Conservation (phyloP, 1,284 basidiomycete genomes). For the Trametes sp. region DNA sequence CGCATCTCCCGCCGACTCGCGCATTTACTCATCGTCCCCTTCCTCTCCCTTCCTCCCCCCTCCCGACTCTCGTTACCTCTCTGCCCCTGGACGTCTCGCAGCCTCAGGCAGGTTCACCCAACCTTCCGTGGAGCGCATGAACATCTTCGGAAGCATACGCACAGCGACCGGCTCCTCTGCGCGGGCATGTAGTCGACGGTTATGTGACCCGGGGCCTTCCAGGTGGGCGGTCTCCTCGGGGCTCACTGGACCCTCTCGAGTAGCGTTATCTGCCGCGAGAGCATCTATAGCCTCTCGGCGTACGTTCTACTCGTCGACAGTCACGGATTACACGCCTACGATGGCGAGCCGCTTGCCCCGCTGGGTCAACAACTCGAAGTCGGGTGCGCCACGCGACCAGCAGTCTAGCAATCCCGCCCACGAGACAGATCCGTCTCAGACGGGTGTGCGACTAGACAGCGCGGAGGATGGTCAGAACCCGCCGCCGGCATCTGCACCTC, state of each 20-base stretch:
- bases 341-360: slow-evolving; percentile 37
- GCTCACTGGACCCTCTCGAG: slow-evolving; percentile 24
- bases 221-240: slow-evolving; percentile 13
- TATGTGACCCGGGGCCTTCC: slow-evolving; percentile 39
- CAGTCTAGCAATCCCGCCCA: slow-evolving; percentile 24
- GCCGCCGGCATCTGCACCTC: slow-evolving; percentile 39
- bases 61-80: not conserved
- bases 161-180: slow-evolving; percentile 33
- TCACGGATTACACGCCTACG: slow-evolving; percentile 40
- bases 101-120: slow-evolving; percentile 23
- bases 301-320: slow-evolving; percentile 42
- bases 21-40: slow-evolving; percentile 21
- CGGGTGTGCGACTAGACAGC: slow-evolving; percentile 34
- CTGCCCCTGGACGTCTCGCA: slow-evolving; percentile 5
- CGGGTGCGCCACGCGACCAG: slow-evolving; percentile 22
- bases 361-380: slow-evolving; percentile 39
- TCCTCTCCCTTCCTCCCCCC: slow-evolving; percentile 3
- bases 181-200: slow-evolving; percentile 39
- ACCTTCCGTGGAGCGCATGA: slow-evolving; percentile 35
- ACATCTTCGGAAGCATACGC: slow-evolving; percentile 39
- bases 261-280: slow-evolving; percentile 17
- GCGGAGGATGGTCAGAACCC: slow-evolving; percentile 38
- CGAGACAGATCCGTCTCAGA: slow-evolving; percentile 28
- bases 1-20: slow-evolving; percentile 14
- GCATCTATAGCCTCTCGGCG: slow-evolving; percentile 26